A percentile compares a stretch with the other conserved stretches of the same genome.
phyloP scores from a whole-genome alignment of 116 monocot genomes.

The Zostera marina region DNA sequence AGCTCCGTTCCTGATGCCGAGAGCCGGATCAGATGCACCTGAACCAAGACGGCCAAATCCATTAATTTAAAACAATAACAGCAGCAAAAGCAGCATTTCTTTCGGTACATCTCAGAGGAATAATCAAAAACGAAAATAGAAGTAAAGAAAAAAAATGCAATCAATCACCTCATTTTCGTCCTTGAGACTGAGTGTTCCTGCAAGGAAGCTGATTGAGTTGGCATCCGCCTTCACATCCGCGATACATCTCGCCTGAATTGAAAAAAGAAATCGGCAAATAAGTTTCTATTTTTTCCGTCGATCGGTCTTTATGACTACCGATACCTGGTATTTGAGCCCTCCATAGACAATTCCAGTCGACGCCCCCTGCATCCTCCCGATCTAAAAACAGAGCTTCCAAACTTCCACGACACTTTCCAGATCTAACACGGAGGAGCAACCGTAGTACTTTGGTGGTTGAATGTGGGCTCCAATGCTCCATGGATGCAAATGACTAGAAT shows the following conservation, averaged over 20 bases:
- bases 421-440: too few relatives aligned
- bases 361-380: conserved; percentile 41
- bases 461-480: too few relatives aligned
- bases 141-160: background rate
- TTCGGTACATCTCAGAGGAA: too few relatives aligned
- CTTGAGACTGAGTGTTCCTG: conserved; percentile 78
- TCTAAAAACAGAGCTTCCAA: too few relatives aligned
- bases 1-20: conserved; percentile 67
- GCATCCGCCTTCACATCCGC: conserved; percentile 70
- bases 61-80: too few relatives aligned
- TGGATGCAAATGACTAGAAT: too few relatives aligned
- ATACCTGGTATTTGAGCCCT: conserved; percentile 92
- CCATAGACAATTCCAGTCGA: conserved; percentile 94
- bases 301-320: background rate
- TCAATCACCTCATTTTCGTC: conserved; percentile 85
- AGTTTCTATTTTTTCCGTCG: too few relatives aligned
- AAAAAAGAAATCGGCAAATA: background rate
- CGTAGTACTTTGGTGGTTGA: too few relatives aligned
- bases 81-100: too few relatives aligned
- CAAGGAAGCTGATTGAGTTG: conserved; percentile 67
- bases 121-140: background rate
- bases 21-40: conserved; percentile 90
- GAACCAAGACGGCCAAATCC: background rate
- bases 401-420: too few relatives aligned
- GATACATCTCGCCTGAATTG: conserved; percentile 73